Evolutionary conservation across 192 early-diverging fungal species (phyloP).

Genomic region (Rhizophagus prolifer): DNA sequence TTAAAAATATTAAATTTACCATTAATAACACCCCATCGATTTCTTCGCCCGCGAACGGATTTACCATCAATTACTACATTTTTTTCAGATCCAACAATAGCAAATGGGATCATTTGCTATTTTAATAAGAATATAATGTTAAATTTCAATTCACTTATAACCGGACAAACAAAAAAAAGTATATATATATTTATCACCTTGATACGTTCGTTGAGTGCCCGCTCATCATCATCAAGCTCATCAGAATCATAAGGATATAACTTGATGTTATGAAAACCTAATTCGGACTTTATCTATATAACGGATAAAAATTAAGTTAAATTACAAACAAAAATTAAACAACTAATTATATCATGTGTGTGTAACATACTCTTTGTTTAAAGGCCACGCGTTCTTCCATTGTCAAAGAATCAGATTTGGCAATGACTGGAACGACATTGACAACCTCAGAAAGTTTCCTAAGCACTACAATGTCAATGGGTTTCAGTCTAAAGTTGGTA

Average conservation of each 20-base stretch:
- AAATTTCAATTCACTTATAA: neutral
- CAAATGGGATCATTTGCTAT: conserved; percentile 86
- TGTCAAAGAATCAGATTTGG: conserved; percentile 87
- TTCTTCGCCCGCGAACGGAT: conserved; percentile 83
- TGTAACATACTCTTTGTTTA: conserved; percentile 64
- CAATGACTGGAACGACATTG: conserved; percentile 89
- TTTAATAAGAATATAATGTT: neutral
- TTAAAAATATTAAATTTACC: conserved; percentile 35
- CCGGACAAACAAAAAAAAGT: neutral
- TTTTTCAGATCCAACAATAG: conserved; percentile 90
- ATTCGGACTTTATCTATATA: conserved; percentile 76
- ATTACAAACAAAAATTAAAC: neutral
- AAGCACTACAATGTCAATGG: conserved; percentile 84
- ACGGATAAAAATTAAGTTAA: neutral
- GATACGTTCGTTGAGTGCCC: conserved; percentile 70
- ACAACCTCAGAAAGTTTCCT: conserved; percentile 79
- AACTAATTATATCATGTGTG: neutral
- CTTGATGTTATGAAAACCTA: conserved; percentile 90
- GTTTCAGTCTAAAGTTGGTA: conserved; percentile 65
- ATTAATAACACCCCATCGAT: conserved; percentile 89
- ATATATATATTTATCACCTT: conserved; percentile 40
- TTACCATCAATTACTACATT: conserved; percentile 84
- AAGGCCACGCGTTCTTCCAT: conserved; percentile 79
- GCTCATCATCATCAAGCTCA: conserved; percentile 80
- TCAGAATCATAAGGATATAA: conserved; percentile 88